Evolutionary conservation across 441 rosid species (phyloP), one percentile per base, ranked within the genome.

Genomic region (Erodium trifolium): DNA sequence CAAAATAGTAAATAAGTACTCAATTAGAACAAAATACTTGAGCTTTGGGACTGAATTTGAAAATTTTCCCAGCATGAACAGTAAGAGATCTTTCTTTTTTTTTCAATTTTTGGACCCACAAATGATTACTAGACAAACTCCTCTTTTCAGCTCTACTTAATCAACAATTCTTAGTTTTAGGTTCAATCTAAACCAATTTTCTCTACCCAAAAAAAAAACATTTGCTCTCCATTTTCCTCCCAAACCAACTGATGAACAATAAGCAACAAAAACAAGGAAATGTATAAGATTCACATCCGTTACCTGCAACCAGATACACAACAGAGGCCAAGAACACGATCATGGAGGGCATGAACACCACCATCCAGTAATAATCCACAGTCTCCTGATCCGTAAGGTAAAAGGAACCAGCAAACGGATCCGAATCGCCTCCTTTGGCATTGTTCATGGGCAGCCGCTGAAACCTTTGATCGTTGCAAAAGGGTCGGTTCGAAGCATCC

Each of bases 281-380:
- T 41, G 47, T 12, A 6, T 4, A 11, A 18, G 2, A 41, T 18
- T 17, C n/a, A 65, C 27, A 4, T 17, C 63, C 0, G 63, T 75
- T 45, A 88, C 96, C 98, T 31, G 97, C 86, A 23, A 83, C 85
- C 68, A 92, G 92, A 80, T 88, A 92, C 35, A 75, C 77, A 65
- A 76, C 73, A 1, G 98, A 90, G 10, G 74, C 79, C 47, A 82
- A 76, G 87, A 92, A 90, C 70, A 86, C 65, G 27, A 92, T 66
- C 13, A 53, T 3, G 4, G 92, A 87, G 0, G 98, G 97, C 49
- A 90, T 43, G 35, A 90, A 88, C 59, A 92, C 81, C 68, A 88
- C 97, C 87, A 85, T 83, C 97, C 97, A 88, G 80, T 82, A 92
- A 71, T 87, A 92, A 81, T 90, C 92, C 2, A 84, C 91, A 68